A percentile compares a stretch with the other conserved stretches of the same genome.
These are phyloP conservation scores for Cordyceps cateniannulata DNA, from an alignment of 2,329 filamentous ascomycete species.

Conservation along the genomic window DNA sequence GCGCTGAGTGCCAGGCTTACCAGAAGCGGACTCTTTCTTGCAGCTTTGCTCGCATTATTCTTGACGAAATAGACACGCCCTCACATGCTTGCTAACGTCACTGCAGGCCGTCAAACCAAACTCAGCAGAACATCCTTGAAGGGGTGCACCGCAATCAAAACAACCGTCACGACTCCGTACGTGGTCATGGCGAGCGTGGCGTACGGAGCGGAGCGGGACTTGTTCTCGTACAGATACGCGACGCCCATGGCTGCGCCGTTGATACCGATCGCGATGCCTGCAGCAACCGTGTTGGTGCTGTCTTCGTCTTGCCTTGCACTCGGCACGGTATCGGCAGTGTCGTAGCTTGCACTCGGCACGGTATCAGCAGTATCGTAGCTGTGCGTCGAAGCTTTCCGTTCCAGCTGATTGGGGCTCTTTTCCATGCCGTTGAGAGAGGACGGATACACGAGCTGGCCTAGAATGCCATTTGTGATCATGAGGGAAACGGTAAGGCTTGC, in stretches of 20 bases:
- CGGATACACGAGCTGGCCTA: slow-evolving; percentile 35
- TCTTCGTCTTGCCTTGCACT: slow-evolving; percentile 12
- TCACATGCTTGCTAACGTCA: not conserved
- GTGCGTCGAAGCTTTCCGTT: not conserved
- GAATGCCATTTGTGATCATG: slow-evolving; percentile 46
- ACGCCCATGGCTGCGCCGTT: slow-evolving; percentile 57
- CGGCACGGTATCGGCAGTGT: not conserved
- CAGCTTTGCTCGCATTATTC: too few relatives aligned
- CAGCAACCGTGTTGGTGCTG: slow-evolving; percentile 36
- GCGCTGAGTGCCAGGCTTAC: not conserved
- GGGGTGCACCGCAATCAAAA: slow-evolving; percentile 43
- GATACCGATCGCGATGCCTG: slow-evolving; percentile 48
- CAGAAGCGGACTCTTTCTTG: not conserved
- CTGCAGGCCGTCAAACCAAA: slow-evolving; percentile 20
- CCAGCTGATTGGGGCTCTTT: slow-evolving; percentile 11
- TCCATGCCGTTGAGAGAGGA: slow-evolving; percentile 24
- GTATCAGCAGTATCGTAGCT: not conserved
- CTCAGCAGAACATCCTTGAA: slow-evolving; percentile 32
- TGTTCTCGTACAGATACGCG: slow-evolving; percentile 48
- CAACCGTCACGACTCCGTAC: slow-evolving; percentile 50
- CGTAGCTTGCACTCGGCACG: not conserved
- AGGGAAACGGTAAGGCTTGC: slow-evolving; percentile 41
- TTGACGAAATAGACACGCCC: not conserved
- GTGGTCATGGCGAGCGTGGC: slow-evolving; percentile 52
- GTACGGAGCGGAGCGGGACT: slow-evolving; percentile 47